Conservation (phyloP, 345 rosid species). For the Leavenworthia alabamica region DNA sequence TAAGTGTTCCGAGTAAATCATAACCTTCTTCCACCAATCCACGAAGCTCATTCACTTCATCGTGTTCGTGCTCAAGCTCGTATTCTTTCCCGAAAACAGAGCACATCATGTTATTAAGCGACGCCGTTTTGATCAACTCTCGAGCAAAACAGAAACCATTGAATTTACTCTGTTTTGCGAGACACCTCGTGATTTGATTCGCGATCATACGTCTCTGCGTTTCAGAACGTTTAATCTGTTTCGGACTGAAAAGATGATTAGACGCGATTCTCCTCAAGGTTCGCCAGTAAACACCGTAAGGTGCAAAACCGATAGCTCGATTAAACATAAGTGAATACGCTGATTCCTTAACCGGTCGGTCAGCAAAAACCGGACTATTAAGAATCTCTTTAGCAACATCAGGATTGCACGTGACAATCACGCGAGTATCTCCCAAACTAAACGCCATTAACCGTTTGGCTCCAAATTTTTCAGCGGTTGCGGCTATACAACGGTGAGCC, state of each 20-base stretch:
- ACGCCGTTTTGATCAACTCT: constrained; percentile 54
- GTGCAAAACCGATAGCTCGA: constrained; percentile 72
- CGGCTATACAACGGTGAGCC: constrained; percentile 56
- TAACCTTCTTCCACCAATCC: constrained; percentile 66
- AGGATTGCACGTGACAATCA: constrained; percentile 56
- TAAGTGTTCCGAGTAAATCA: constrained; percentile 50
- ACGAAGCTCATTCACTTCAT: constrained; percentile 42
- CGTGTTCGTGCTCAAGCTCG: constrained; percentile 26
- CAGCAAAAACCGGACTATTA: constrained; percentile 57
- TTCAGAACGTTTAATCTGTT: constrained; percentile 47
- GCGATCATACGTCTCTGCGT: constrained; percentile 41
- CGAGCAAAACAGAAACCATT: constrained; percentile 32
- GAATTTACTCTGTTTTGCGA: constrained; percentile 11
- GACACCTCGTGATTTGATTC: constrained; percentile 38
- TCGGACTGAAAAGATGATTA: constrained; percentile 56
- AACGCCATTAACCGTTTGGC: constrained; percentile 69
- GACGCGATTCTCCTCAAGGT: constrained; percentile 55
- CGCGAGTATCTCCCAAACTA: constrained; percentile 62
- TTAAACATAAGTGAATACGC: constrained; percentile 67
- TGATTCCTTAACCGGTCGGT: constrained; percentile 74
- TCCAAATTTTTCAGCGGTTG: constrained; percentile 38
- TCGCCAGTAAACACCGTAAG: constrained; percentile 73
- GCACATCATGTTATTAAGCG: constrained; percentile 67
- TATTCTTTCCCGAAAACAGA: constrained; percentile 63
- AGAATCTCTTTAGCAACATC: constrained; percentile 64